A percentile compares a stretch with the other conserved stretches of the same genome.
Conservation (phyloP, 2,329 filamentous ascomycete genomes). For the Colletotrichum tamarilloi region DNA sequence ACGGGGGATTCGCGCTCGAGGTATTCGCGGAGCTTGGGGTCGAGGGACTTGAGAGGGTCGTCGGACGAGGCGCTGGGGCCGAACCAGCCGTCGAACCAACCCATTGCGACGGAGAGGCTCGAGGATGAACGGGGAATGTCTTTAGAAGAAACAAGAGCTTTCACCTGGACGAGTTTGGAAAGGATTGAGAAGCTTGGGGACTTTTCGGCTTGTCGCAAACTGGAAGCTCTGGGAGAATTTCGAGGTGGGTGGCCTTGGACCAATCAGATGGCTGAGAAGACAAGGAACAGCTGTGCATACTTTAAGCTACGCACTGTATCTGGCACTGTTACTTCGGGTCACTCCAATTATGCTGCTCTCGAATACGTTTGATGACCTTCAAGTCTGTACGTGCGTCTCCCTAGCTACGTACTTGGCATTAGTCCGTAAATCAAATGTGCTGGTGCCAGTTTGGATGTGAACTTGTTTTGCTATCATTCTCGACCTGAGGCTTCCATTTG, state of each 20-base stretch:
- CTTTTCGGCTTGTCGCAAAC: slow-evolving; percentile 13
- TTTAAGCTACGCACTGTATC: neutral
- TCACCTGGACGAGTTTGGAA: neutral
- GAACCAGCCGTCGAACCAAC: slow-evolving; percentile 65
- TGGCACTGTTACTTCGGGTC: neutral
- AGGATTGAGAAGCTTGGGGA: neutral
- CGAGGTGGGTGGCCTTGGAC: slow-evolving; percentile 9
- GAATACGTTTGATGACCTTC: too few relatives aligned
- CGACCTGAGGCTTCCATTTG: neutral
- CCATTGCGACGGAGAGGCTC: slow-evolving; percentile 53
- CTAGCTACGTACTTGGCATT: neutral
- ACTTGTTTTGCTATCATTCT: neutral
- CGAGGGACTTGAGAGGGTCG: slow-evolving; percentile 78
- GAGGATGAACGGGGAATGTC: too few relatives aligned
- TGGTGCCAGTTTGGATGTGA: neutral
- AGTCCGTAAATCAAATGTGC: neutral
- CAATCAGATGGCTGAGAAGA: slow-evolving; percentile 33
- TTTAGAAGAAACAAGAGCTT: neutral
- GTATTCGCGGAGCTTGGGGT: slow-evolving; percentile 86
- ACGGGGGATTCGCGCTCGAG: slow-evolving; percentile 84
- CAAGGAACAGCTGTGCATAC: neutral
- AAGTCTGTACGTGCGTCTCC: neutral
- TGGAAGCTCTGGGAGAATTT: slow-evolving; percentile 34
- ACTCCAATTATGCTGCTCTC: neutral
- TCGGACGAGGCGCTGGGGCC: slow-evolving; percentile 56